Evolutionary conservation across 2,329 filamentous ascomycete species (phyloP).

Genomic region (Chaetomium olivaceum): DNA sequence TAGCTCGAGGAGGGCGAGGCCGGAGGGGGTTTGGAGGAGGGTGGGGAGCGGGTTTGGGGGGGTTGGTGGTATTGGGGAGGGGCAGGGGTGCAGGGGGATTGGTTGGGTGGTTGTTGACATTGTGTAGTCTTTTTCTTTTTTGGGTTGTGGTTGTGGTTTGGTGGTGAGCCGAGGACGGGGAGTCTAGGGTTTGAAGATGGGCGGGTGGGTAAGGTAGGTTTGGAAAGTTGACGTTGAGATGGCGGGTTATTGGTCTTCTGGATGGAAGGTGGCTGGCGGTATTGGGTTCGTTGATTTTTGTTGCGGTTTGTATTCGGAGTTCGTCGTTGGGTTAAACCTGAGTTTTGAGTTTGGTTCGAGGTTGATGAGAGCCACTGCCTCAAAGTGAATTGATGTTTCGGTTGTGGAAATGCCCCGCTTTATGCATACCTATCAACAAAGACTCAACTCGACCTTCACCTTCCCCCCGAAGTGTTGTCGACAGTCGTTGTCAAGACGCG

Average conservation of each 20-base stretch:
- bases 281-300: neutral
- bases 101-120: neutral
- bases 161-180: neutral
- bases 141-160: neutral
- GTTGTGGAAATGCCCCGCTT: conserved; percentile 8
- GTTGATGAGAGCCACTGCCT: neutral
- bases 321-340: neutral
- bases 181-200: neutral
- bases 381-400: neutral
- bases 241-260: neutral
- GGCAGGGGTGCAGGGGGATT: conserved; percentile 43
- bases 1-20: conserved; percentile 86
- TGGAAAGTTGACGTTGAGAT: neutral
- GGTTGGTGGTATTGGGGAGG: conserved; percentile 1
- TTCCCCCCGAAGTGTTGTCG: neutral
- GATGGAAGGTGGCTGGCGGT: neutral
- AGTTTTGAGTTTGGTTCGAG: neutral
- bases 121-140: neutral
- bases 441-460: neutral
- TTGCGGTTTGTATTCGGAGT: neutral
- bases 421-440: conserved; percentile 1
- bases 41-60: conserved; percentile 63
- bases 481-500: neutral
- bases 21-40: conserved; percentile 85
- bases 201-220: neutral